Evolutionary conservation across 345 rosid genomes (phyloP), one percentile per base, ranked within the genome.

Genomic region (Salix koriyanagi): DNA sequence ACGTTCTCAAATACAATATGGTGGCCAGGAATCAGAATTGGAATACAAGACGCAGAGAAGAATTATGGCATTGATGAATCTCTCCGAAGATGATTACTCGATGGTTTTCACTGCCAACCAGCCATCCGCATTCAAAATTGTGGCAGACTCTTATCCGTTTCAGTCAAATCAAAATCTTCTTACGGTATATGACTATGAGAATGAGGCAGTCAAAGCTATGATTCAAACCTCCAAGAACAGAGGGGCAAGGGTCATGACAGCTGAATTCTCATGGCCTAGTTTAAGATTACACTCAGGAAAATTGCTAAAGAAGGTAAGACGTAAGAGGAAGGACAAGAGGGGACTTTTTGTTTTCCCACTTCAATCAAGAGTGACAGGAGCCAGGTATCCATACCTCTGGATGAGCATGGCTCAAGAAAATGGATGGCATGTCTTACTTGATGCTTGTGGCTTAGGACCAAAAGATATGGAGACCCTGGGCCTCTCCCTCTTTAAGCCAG

Each of bases 381-480:
- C 86, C 14, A 85, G 88, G 48, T 95, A 95, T 69, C 87, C 97
- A 0, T 93, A 90, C 62, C 62, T 69, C n/a, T 95, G 99, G 99
- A 89, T 95, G 97, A 88, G 75, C 69, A 32, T 84, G 70, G 99
- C 97, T 50, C 84, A 72, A 19, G 96, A 91, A 77, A 85, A 86
- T 73, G 91, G 93, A 2, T 93, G 99, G 99, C 89, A 91, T 30
- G 94, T 91, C 18, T 71, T 93, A 85, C 91, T 95, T 25, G 97
- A 95, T 64, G 94, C 97, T 1, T 87, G 85, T 54, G 92, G 93
- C 28, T 79, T 93, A 66, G 88, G 94, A 34, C 84, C 91, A 11
- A 95, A 93, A 72, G 91, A 90, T 52, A 95, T 95, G 98, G 98
- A 95, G 21, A 90, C 99, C 8, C 74, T 95, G 52, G 99, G 99